phyloP scores from a whole-genome alignment of 2,329 filamentous ascomycete species.

The Penicillium sp. region DNA sequence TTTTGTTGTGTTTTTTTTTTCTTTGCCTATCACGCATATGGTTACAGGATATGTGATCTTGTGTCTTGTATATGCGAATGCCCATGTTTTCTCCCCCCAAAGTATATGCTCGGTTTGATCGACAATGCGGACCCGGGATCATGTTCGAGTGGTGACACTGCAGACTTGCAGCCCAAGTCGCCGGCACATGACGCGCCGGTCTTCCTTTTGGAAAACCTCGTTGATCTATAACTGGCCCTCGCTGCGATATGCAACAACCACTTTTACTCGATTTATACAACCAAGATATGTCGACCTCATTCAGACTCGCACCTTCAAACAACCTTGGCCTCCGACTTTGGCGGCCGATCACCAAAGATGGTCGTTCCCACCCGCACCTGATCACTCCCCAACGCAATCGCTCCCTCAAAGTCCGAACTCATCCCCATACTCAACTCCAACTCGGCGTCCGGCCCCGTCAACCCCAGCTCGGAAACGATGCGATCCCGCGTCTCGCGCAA shows the following conservation, averaged over 20 bases:
- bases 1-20: too few species aligned
- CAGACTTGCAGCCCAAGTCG: too few species aligned
- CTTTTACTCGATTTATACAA: conserved; percentile 8
- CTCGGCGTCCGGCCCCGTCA: conserved; percentile 43
- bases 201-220: too few species aligned
- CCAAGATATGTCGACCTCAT: too few species aligned
- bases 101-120: too few species aligned
- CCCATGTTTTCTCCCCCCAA: too few species aligned
- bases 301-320: conserved; percentile 19
- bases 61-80: too few species aligned
- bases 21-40: too few species aligned
- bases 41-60: too few species aligned
- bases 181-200: too few species aligned
- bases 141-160: too few species aligned
- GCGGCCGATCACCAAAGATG: conserved; percentile 80
- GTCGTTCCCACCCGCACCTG: conserved; percentile 91
- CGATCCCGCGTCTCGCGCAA: conserved; percentile 65
- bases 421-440: conserved; percentile 97
- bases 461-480: conserved; percentile 57
- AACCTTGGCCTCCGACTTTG: conserved; percentile 72
- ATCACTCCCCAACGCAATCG: conserved; percentile 72
- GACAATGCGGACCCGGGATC: too few species aligned
- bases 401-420: conserved; percentile 92
- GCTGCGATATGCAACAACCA: conserved; percentile 7
- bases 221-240: not conserved